Evolutionary conservation across 202 grass and related monocot genomes (phyloP).

Genomic region (Setaria viridis): DNA sequence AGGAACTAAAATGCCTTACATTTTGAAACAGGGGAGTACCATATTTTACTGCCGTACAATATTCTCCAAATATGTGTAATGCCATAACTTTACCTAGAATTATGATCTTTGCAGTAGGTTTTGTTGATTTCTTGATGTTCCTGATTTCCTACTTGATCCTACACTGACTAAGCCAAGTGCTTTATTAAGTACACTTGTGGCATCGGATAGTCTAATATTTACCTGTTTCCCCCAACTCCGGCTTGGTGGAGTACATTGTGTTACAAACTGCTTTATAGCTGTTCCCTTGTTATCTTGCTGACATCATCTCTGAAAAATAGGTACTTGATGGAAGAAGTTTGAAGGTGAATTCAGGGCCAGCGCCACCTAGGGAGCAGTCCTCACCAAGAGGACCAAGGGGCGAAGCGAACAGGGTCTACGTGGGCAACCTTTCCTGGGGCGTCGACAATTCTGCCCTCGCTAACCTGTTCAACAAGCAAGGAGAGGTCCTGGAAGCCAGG

Average conservation of each 20-base stretch:
- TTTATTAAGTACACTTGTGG: neutral
- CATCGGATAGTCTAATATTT: no score
- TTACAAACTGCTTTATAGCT: neutral
- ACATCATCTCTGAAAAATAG: slow-evolving; percentile 42
- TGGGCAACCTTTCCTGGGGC: slow-evolving; percentile 91
- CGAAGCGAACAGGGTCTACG: slow-evolving; percentile 67
- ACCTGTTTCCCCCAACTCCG: neutral
- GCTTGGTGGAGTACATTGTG: neutral
- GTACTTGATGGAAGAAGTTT: slow-evolving; percentile 78
- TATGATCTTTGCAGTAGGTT: neutral
- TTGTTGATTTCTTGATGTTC: neutral
- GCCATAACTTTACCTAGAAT: neutral
- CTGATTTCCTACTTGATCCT: neutral
- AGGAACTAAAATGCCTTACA: no score
- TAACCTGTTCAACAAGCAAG: slow-evolving; percentile 80
- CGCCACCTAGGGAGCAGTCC: slow-evolving; percentile 66
- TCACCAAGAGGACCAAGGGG: slow-evolving; percentile 53
- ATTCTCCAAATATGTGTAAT: neutral
- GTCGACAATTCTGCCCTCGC: slow-evolving; percentile 77
- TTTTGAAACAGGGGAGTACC: neutral
- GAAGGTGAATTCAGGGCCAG: slow-evolving; percentile 83
- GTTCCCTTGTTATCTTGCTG: slow-evolving; percentile 29
- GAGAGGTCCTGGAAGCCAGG: slow-evolving; percentile 82
- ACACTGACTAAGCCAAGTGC: neutral
- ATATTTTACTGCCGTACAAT: neutral